Conservation (phyloP, 2,329 filamentous ascomycete genomes). For the Cordyceps fumosorosea region DNA sequence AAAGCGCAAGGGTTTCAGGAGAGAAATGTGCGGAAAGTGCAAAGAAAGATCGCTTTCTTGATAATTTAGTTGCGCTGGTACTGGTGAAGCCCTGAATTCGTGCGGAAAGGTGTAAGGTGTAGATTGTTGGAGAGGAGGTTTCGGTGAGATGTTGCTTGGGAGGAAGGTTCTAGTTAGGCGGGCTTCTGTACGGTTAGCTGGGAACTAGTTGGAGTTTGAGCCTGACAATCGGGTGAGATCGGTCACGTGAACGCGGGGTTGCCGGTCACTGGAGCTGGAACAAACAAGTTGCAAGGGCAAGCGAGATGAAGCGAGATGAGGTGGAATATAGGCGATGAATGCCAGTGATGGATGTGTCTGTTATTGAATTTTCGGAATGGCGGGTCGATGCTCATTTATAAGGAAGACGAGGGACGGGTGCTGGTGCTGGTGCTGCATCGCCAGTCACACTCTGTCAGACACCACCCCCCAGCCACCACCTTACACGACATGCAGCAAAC, state of each 20-base stretch:
- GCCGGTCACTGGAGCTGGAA: neutral
- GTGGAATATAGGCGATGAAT: neutral
- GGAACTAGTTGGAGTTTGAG: constrained; percentile 1
- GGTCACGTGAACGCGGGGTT: constrained; percentile 31
- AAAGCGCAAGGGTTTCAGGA: neutral
- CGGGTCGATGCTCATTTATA: neutral
- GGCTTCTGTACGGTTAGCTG: neutral
- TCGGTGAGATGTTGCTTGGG: constrained; percentile 7
- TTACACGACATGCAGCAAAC: neutral
- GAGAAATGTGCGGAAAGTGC: neutral
- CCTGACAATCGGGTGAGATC: neutral
- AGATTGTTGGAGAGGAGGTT: neutral
- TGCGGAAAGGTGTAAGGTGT: neutral
- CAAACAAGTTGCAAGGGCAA: neutral
- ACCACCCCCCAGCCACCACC: neutral
- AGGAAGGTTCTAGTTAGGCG: constrained; percentile 12
- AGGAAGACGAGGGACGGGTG: too few species aligned
- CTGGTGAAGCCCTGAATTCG: constrained; percentile 3
- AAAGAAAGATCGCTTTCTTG: neutral
- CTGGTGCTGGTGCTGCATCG: too few species aligned
- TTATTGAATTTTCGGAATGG: neutral
- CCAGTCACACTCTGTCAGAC: neutral
- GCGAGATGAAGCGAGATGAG: neutral
- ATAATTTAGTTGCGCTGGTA: neutral
- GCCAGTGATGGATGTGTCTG: neutral